phyloP scores from a whole-genome alignment of 768 basidiomycete species.

The Dentipellis sp. region DNA sequence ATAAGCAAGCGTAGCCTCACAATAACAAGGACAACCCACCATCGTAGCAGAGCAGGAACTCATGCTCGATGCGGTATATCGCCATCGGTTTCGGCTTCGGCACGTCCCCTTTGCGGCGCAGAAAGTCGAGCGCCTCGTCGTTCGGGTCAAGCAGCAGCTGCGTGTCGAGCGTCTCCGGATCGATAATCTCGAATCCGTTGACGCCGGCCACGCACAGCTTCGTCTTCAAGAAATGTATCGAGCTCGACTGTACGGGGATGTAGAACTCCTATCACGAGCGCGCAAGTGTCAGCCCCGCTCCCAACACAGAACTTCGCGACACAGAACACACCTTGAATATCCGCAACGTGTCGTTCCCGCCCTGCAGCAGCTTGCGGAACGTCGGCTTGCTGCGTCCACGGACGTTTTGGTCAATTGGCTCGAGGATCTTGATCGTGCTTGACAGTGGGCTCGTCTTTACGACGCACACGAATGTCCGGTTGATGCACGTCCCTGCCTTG shows the following conservation, averaged over 20 bases:
- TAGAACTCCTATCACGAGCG: slow-evolving; percentile 75
- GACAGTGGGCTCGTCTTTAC: slow-evolving; percentile 94
- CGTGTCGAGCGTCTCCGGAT: slow-evolving; percentile 93
- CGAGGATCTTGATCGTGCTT: slow-evolving; percentile 95
- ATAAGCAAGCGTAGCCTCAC: not conserved
- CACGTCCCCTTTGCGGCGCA: slow-evolving; percentile 73
- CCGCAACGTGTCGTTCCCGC: slow-evolving; percentile 89
- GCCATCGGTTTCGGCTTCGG: slow-evolving; percentile 89
- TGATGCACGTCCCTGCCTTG: slow-evolving; percentile 91
- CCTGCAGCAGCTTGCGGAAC: slow-evolving; percentile 91
- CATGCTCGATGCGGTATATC: slow-evolving; percentile 93
- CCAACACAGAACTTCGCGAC: not conserved
- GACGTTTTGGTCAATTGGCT: slow-evolving; percentile 86
- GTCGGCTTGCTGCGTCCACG: slow-evolving; percentile 78
- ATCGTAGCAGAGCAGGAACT: slow-evolving; percentile 96
- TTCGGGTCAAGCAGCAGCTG: slow-evolving; percentile 92
- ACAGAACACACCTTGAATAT: slow-evolving; percentile 64
- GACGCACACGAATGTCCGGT: slow-evolving; percentile 87
- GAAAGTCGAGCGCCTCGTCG: slow-evolving; percentile 88
- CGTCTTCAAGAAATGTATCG: slow-evolving; percentile 95
- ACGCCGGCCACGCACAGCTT: slow-evolving; percentile 96
- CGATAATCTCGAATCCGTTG: slow-evolving; percentile 97
- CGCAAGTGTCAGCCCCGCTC: not conserved
- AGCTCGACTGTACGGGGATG: slow-evolving; percentile 94
- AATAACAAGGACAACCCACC: slow-evolving; percentile 40